Base-by-base conservation (phyloP, 2,329 filamentous ascomycete genomes). In the Achaetomium macrosporum region DNA sequence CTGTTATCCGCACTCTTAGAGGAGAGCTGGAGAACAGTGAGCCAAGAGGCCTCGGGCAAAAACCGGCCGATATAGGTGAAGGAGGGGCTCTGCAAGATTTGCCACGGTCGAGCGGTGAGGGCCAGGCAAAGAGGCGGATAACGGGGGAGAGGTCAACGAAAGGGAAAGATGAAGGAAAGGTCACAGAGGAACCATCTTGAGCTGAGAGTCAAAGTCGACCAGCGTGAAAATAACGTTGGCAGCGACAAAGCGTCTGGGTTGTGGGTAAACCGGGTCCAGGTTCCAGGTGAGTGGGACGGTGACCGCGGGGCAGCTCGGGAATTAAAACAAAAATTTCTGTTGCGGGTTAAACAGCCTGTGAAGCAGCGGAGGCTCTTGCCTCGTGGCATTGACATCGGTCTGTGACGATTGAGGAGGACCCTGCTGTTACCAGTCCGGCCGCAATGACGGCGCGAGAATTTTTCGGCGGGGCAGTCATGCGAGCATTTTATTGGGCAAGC, bases 151-250 rank as follows among this genome's bases (percentile, higher is more conserved):
- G 42, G 45, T 39, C 53, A 47, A 45, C 30, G 31, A 42, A 51
- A 50, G 50, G n/a, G 48, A 52, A 41, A 49, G 25, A 40, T n/a
- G 39, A 42, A 46, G 35, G 47, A 42, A 43, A 44, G 51, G 51
- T 62, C 59, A 63, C 59, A 60, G 50, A 41, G 53, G 57, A 59
- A 58, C 47, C 59, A 63, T 63, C 55, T 57, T 57, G 59, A 45
- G 25, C 37, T 10, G 10, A n/a, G 42, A 51, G 39, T 42, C 50
- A 47, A 16, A 45, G 41, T 47, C 45, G 42, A 48, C 49, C 49
- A 49, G 46, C 31, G 37, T 17, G 49, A 46, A 55, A 16, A 49
- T 42, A 44, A 30, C 39, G 36, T 52, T 25, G 42, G 47, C 30
- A 51, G 47, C 44, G 46, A 50, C 35, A 47, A 52, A 53, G 51